phyloP scores from a whole-genome alignment of 768 basidiomycete species.

The Podaxis pistillaris region DNA sequence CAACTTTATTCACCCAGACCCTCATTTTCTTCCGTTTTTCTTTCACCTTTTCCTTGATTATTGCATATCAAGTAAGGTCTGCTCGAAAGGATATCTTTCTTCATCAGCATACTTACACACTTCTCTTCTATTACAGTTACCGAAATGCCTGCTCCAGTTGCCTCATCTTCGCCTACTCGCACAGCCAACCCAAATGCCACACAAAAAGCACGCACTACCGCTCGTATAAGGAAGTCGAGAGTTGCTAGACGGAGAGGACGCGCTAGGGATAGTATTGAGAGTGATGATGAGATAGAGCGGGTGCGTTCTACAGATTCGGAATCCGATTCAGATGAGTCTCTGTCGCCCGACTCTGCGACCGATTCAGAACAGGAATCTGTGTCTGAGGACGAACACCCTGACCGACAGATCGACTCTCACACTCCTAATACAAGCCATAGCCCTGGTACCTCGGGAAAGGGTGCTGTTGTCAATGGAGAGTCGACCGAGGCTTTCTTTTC shows the following conservation, averaged over 20 bases:
- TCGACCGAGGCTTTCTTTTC: constrained; percentile 51
- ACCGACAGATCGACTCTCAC: constrained; percentile 50
- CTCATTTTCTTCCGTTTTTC: constrained; percentile 22
- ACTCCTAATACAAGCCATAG: constrained; percentile 72
- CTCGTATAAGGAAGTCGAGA: constrained; percentile 40
- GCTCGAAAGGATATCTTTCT: constrained; percentile 14
- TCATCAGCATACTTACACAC: constrained; percentile 6
- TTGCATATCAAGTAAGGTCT: constrained; percentile 35
- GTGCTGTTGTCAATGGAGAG: constrained; percentile 27
- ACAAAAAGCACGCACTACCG: constrained; percentile 33
- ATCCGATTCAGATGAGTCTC: constrained; percentile 52
- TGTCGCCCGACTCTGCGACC: constrained; percentile 56
- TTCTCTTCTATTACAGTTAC: constrained; percentile 23
- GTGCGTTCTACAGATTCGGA: constrained; percentile 68
- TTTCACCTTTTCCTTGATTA: constrained; percentile 17
- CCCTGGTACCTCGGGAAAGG: constrained; percentile 40
- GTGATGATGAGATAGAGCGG: constrained; percentile 77
- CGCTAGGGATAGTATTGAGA: constrained; percentile 55
- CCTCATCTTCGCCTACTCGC: constrained; percentile 33
- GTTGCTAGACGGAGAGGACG: constrained; percentile 63
- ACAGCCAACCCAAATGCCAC: constrained; percentile 27
- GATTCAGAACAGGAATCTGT: constrained; percentile 68
- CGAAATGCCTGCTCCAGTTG: constrained; percentile 46
- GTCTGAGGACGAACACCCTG: constrained; percentile 58
- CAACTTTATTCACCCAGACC: constrained; percentile 20